phyloP scores from a whole-genome alignment of 2,329 filamentous ascomycete species.

The Aspergillus eucalypticola region DNA sequence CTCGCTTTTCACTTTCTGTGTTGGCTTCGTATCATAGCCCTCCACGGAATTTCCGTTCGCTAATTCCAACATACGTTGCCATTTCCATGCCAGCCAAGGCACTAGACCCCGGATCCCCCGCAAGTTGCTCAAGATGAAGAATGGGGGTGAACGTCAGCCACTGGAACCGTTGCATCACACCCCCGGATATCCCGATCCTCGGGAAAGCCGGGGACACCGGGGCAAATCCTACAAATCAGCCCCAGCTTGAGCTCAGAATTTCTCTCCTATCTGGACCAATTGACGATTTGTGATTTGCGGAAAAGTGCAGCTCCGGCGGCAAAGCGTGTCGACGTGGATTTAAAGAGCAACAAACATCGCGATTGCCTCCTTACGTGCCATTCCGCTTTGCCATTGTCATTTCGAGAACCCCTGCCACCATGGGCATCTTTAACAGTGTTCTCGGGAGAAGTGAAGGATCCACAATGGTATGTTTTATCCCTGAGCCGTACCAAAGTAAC shows the following conservation, averaged over 20 bases:
- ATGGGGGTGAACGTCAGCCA: not conserved
- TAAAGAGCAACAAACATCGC: not conserved
- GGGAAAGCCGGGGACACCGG: not conserved
- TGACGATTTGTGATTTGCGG: not conserved
- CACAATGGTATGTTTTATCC: slow-evolving; percentile 3
- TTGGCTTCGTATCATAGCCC: not conserved
- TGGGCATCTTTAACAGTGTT: slow-evolving; percentile 5
- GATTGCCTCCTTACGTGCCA: not conserved
- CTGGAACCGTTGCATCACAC: not conserved
- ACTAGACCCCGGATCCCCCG: too few relatives aligned
- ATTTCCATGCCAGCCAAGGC: too few relatives aligned
- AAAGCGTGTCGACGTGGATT: not conserved
- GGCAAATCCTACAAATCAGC: not conserved
- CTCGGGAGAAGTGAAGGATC: not conserved
- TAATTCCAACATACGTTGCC: too few relatives aligned
- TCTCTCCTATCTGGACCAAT: not conserved
- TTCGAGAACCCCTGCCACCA: not conserved
- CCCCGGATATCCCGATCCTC: slow-evolving; percentile 2
- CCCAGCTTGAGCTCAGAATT: not conserved
- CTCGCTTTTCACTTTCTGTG: not conserved
- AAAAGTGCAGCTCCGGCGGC: not conserved
- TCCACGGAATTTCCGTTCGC: not conserved
- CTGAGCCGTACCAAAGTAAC: not conserved
- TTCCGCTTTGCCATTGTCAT: too few relatives aligned
- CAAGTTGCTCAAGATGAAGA: too few relatives aligned